phyloP scores from a whole-genome alignment of 768 basidiomycete genomes.

The Pleurotus cornucopiae region DNA sequence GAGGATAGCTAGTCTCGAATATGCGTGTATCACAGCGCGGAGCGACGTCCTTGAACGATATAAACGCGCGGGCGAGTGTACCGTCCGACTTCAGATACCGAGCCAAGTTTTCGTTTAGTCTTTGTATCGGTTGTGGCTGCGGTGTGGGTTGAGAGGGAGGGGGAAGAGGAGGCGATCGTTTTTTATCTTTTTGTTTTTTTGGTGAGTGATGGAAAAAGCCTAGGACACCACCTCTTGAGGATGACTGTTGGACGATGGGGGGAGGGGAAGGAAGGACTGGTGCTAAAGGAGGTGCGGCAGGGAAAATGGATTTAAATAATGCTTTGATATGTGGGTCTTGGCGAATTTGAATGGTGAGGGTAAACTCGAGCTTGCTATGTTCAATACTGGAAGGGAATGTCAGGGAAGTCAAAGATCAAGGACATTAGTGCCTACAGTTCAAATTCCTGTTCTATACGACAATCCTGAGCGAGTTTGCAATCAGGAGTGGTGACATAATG shows the following conservation, averaged over 20 bases:
- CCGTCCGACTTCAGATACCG: constrained; percentile 81
- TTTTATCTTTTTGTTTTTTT: constrained; percentile 57
- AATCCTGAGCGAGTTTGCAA: constrained; percentile 51
- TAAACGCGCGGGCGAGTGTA: constrained; percentile 83
- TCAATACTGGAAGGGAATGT: constrained; percentile 56
- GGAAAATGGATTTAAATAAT: constrained; percentile 64
- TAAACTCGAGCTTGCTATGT: constrained; percentile 93
- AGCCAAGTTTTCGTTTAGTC: constrained; percentile 69
- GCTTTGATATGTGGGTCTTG: constrained; percentile 81
- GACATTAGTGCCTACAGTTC: constrained; percentile 60
- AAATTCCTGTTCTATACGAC: constrained; percentile 82
- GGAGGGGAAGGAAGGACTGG: constrained; percentile 28
- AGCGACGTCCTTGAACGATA: constrained; percentile 87
- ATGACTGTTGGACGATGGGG: constrained; percentile 36
- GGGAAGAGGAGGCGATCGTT: constrained; percentile 26
- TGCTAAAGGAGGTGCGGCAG: constrained; percentile 40
- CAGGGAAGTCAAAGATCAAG: too few relatives aligned
- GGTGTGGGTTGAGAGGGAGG: constrained; percentile 35
- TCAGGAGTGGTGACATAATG: constrained; percentile 93
- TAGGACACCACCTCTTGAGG: constrained; percentile 64
- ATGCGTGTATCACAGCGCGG: constrained; percentile 78
- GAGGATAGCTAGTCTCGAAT: constrained; percentile 77
- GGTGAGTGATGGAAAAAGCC: constrained; percentile 75
- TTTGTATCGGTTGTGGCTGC: constrained; percentile 29
- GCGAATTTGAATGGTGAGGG: constrained; percentile 81